Base-by-base conservation (phyloP, 768 basidiomycete genomes). In the Pleurotus platypus region DNA sequence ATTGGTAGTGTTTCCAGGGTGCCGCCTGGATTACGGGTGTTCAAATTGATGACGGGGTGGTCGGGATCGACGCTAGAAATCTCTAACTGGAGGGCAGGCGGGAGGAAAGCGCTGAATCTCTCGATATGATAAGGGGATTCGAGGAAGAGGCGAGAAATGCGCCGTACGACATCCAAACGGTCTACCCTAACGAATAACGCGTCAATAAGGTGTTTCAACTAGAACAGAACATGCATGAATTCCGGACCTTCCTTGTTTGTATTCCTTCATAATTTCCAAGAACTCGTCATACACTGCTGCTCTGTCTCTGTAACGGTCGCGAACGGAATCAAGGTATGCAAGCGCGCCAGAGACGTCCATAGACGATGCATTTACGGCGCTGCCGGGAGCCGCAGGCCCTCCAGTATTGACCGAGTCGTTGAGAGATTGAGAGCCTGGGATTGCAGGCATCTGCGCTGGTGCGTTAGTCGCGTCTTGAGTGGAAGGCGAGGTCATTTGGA, bases 221-320 rank as follows among this genome's bases (percentile, higher is more conserved):
- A 50, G 20, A 27, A 49, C 35, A 57, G 35, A 64, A 4, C 9
- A 35, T 3, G 30, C 9, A 30, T 30, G 20, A 13, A 55, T 30
- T 39, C 78, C 92, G 75, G 70, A 94, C 91, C 74, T 77, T 74
- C 96, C 92, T 65, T 92, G 92, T 76, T 99, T 99, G 72, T 98
- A 99, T 68, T 98, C 94, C 77, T 97, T 98, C 97, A 97, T 97
- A 67, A 97, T 94, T 69, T 96, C 93, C 71, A 95, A 72, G 67
- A 94, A 94, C 62, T 88, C 82, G 69, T 95, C 94, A 78, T 97
- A 97, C 27, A 95, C 92, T 64, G 94, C 92, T 18, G 93, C 92
- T 69, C 86, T 85, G 68, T 91, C 87, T 46, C 84, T 79, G 70
- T 95, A 97, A 74, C 93, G 90, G 40, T 83, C 78, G 76, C 95